These are phyloP conservation scores for Penicillium sp. DNA, from an alignment of 2,329 filamentous ascomycete species.

Conservation along the genomic window DNA sequence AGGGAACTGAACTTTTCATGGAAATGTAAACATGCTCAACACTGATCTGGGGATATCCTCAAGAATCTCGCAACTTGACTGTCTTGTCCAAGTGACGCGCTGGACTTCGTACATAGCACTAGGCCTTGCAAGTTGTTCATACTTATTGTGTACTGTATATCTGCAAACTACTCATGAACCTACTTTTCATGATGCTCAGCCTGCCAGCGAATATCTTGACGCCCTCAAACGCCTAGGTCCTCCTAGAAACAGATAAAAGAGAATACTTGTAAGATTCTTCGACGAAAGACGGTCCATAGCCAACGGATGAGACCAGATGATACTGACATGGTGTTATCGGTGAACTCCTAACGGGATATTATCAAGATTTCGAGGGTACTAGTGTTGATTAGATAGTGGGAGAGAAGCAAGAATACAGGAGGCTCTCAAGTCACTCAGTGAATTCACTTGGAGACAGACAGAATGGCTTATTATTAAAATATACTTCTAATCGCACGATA, in stretches of 20 bases:
- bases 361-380: slow-evolving; percentile 28
- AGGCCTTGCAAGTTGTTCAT: not conserved
- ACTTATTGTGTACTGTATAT: no score
- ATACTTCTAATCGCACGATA: no score
- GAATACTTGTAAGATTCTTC: slow-evolving; percentile 20
- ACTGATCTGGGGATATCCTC: no score
- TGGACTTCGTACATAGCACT: not conserved
- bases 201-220: slow-evolving; percentile 19
- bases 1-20: no score
- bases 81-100: slow-evolving; percentile 4
- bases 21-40: no score
- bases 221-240: slow-evolving; percentile 19
- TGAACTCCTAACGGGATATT: slow-evolving; percentile 29
- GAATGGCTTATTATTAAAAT: no score
- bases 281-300: slow-evolving; percentile 24
- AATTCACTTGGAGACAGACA: no score
- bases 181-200: slow-evolving; percentile 11
- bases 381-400: slow-evolving; percentile 29
- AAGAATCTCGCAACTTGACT: not conserved
- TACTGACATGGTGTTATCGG: slow-evolving; percentile 25
- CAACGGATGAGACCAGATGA: slow-evolving; percentile 30
- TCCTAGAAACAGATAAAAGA: slow-evolving; percentile 27
- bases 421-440: no score
- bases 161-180: slow-evolving; percentile 10
- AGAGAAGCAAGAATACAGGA: slow-evolving; percentile 18